Evolutionary conservation across 768 basidiomycete species (phyloP).

Genomic region (Tubosaeta brunneosetosa): DNA sequence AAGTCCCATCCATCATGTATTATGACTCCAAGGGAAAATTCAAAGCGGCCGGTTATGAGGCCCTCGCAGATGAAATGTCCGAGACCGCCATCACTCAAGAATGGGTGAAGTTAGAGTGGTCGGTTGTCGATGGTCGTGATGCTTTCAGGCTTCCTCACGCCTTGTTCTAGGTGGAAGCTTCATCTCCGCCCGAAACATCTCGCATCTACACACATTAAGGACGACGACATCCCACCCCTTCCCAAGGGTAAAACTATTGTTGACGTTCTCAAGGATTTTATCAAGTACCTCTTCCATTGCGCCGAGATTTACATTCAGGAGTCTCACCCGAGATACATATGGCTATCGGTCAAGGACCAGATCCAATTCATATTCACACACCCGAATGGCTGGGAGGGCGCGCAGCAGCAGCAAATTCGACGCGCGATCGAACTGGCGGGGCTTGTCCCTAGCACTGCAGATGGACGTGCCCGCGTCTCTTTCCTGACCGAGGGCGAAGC

Average conservation of each 20-base stretch:
- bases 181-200: slow-evolving; percentile 34
- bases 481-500: slow-evolving; percentile 62
- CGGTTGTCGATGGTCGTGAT: not conserved
- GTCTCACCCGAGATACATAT: slow-evolving; percentile 39
- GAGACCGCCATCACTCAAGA: slow-evolving; percentile 34
- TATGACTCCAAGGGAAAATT: slow-evolving; percentile 38
- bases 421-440: slow-evolving; percentile 47
- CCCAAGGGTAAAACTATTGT: slow-evolving; percentile 35
- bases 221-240: slow-evolving; percentile 34
- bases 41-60: slow-evolving; percentile 39
- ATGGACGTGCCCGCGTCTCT: slow-evolving; percentile 38
- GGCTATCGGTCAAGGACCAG: slow-evolving; percentile 36
- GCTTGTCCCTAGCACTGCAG: slow-evolving; percentile 37
- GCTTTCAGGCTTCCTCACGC: not conserved
- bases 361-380: slow-evolving; percentile 53
- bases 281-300: slow-evolving; percentile 41
- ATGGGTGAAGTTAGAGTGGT: slow-evolving; percentile 45
- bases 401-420: slow-evolving; percentile 51
- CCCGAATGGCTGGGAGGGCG: slow-evolving; percentile 61
- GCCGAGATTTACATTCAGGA: slow-evolving; percentile 42
- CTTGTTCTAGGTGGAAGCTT: slow-evolving; percentile 31
- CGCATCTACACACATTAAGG: slow-evolving; percentile 19
- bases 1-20: slow-evolving; percentile 44
- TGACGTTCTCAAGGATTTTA: slow-evolving; percentile 42
- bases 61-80: slow-evolving; percentile 31